phyloP scores from a whole-genome alignment of 169 alveolate genomes.

The Plasmodium knowlesi region DNA sequence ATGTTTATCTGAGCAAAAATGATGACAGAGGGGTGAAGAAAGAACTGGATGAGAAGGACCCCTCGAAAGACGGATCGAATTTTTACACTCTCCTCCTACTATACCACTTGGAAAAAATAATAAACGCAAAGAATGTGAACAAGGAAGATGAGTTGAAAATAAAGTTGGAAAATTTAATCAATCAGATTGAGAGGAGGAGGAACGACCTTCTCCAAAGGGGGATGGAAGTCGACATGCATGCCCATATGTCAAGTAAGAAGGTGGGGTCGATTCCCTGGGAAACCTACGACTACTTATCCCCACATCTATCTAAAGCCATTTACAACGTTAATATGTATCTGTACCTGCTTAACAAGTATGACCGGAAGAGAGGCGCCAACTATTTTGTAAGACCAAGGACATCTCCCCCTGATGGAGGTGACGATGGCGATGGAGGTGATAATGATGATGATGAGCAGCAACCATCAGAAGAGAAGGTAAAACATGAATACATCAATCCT shows the following conservation, averaged over 20 bases:
- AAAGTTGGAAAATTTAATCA: constrained; percentile 64
- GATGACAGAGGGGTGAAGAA: background rate
- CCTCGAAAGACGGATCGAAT: background rate
- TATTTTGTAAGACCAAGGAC: background rate
- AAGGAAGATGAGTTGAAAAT: constrained; percentile 72
- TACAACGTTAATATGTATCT: constrained; percentile 44
- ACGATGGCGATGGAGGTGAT: background rate
- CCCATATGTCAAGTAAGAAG: background rate
- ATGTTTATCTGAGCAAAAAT: background rate
- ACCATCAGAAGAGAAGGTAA: background rate
- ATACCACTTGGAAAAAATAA: constrained; percentile 45
- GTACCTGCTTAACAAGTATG: constrained; percentile 56
- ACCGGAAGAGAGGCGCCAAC: constrained; percentile 24
- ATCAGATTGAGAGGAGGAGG: constrained; percentile 41
- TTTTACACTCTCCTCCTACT: constrained; percentile 32
- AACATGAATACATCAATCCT: constrained; percentile 42
- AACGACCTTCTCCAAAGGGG: background rate
- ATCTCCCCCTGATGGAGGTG: background rate
- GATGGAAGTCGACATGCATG: background rate
- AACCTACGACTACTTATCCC: constrained; percentile 30
- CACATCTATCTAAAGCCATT: constrained; percentile 36
- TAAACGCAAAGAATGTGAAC: constrained; percentile 23
- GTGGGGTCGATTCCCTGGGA: background rate
- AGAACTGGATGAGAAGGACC: background rate
- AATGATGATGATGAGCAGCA: background rate